A percentile compares a stretch with the other conserved stretches of the same genome.
Conservation (phyloP, 129 eudicot genomes). For the Artemisia annua region DNA sequence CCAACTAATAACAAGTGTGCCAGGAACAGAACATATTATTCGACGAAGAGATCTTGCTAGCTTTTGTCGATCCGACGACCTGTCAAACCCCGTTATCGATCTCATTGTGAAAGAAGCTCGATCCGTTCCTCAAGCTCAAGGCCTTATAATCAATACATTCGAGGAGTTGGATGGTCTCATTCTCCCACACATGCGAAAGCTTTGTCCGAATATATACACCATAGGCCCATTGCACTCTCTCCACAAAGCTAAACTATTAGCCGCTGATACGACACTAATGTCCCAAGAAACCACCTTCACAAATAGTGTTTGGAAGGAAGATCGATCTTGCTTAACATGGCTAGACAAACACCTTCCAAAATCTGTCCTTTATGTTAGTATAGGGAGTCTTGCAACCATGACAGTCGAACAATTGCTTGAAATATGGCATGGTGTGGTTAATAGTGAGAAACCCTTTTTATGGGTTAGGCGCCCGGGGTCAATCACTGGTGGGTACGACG, state of each 20-base stretch:
- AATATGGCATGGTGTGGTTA: constrained; percentile 6
- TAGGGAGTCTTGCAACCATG: not conserved
- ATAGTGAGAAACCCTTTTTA: not conserved
- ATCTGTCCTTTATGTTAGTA: not conserved
- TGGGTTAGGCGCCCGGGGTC: constrained; percentile 8
- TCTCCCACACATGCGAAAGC: not conserved
- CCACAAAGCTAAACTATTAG: not conserved
- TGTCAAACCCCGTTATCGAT: constrained; percentile 3
- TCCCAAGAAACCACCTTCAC: not conserved
- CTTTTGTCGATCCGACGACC: constrained; percentile 1
- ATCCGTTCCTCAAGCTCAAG: constrained; percentile 6
- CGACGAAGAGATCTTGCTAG: constrained; percentile 14
- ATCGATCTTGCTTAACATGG: constrained; percentile 7
- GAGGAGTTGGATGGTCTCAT: not conserved
- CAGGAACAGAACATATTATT: constrained; percentile 12
- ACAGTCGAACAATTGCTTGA: not conserved
- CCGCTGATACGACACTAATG: not conserved
- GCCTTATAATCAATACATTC: not conserved
- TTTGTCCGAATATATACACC: not conserved
- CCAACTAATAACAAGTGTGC: constrained; percentile 1
- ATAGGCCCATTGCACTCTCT: constrained; percentile 1
- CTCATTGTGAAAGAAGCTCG: constrained; percentile 5
- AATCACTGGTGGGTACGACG: not conserved
- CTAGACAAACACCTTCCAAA: not conserved
- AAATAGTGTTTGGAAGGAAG: constrained; percentile 6